These are phyloP conservation scores for Yarrowia yakushimensis DNA, from an alignment of 805 yeast species.

Conservation along the genomic window DNA sequence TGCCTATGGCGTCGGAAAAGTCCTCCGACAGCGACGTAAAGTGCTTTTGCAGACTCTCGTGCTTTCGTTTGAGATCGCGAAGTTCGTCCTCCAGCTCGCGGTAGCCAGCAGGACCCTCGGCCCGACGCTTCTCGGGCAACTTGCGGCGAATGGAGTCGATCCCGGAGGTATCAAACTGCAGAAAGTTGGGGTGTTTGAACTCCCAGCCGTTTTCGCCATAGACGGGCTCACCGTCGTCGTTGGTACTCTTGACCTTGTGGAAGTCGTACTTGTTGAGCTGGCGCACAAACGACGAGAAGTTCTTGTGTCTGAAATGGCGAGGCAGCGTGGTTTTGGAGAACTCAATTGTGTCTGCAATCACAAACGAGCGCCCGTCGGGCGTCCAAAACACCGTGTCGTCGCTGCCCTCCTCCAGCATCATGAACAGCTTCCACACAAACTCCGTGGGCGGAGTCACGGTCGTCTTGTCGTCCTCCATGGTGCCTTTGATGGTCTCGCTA, in stretches of 20 bases:
- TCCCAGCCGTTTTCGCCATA: constrained; percentile 68
- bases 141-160: constrained; percentile 85
- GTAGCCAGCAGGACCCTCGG: constrained; percentile 2
- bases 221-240: constrained; percentile 47
- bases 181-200: constrained; percentile 87
- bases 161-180: constrained; percentile 68
- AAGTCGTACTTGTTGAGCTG: constrained; percentile 96
- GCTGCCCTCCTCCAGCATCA: constrained; percentile 80
- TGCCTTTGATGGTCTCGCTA: not conserved
- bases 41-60: constrained; percentile 18
- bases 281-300: constrained; percentile 91
- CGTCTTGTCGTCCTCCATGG: constrained; percentile 18
- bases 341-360: constrained; percentile 81
- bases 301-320: constrained; percentile 88
- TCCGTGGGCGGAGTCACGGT: constrained; percentile 12
- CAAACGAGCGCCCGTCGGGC: constrained; percentile 76
- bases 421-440: constrained; percentile 43
- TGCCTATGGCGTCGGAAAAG: constrained; percentile 8
- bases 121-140: constrained; percentile 45
- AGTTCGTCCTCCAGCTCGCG: constrained; percentile 20
- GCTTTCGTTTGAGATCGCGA: constrained; percentile 10
- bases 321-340: constrained; percentile 88
- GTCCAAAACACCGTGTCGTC: constrained; percentile 82
- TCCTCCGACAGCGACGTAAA: constrained; percentile 18
- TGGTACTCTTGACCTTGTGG: constrained; percentile 82